Evolutionary conservation across 1,284 basidiomycete species (phyloP).

Genomic region (Cutaneotrichosporon arboriforme): DNA sequence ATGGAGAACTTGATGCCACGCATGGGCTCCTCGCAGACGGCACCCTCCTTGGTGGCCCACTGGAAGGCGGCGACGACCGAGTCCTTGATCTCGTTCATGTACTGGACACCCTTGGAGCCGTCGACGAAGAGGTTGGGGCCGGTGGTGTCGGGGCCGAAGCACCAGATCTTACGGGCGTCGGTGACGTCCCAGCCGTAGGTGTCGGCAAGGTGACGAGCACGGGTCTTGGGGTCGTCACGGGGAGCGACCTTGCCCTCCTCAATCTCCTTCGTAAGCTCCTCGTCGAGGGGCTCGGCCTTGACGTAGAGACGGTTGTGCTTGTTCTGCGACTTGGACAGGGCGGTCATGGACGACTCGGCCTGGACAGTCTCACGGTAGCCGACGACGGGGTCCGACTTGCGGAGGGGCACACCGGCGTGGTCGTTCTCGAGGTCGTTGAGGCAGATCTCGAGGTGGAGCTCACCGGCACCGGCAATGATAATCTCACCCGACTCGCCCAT

Average conservation of each 20-base stretch:
- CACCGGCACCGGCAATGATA: conserved; percentile 99
- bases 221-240: conserved; percentile 96
- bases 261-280: conserved; percentile 90
- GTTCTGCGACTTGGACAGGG: conserved; percentile 99
- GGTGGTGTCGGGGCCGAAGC: conserved; percentile 97
- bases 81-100: conserved; percentile 99
- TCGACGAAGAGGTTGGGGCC: conserved; percentile 97
- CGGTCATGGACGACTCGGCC: conserved; percentile 90
- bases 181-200: conserved; percentile 98
- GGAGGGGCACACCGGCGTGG: conserved; percentile 98
- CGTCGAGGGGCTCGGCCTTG: conserved; percentile 87
- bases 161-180: conserved; percentile 99
- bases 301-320: conserved; percentile 99
- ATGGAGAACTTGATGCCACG: conserved; percentile 79
- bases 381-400: conserved; percentile 98
- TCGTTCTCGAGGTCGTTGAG: conserved; percentile 99
- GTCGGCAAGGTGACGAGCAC: conserved; percentile 93
- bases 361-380: conserved; percentile 98
- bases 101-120: conserved; percentile 98
- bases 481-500: conserved; percentile 92
- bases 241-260: conserved; percentile 79
- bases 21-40: conserved; percentile 95
- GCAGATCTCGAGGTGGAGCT: conserved; percentile 99
- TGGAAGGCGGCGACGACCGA: conserved; percentile 99
- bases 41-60: conserved; percentile 99